Percentiles rank a stretch among this genome's conserved stretches.
These are phyloP conservation scores for Phytophthora boehmeriae DNA, from an alignment of 352 stramenopile genomes.

Conservation along the genomic window DNA sequence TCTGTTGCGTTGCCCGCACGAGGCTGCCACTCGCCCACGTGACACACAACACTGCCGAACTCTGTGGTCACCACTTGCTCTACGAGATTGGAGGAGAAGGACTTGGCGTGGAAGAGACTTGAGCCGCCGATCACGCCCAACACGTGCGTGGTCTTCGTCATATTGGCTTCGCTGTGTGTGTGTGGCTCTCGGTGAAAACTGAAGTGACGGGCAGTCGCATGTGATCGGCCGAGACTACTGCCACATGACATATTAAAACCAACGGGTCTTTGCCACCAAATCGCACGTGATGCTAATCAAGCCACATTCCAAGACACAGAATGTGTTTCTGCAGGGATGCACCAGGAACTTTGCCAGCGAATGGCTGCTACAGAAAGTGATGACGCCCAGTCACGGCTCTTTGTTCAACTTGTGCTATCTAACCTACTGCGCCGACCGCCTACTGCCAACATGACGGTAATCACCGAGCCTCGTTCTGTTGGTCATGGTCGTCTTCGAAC, in stretches of 20 bases:
- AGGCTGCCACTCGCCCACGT: conserved; percentile 61
- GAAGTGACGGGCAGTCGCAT: background rate
- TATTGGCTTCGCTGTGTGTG: background rate
- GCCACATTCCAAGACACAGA: background rate
- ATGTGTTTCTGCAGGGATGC: background rate
- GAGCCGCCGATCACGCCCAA: conserved; percentile 87
- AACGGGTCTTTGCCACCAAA: too few species aligned
- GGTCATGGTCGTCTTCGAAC: conserved; percentile 64
- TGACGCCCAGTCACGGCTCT: background rate
- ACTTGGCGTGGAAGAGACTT: conserved; percentile 84
- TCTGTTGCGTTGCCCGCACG: background rate
- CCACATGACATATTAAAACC: too few species aligned
- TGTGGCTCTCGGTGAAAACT: conserved; percentile 10
- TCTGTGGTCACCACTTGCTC: conserved; percentile 69
- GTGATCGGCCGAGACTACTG: too few species aligned
- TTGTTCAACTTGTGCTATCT: too few species aligned
- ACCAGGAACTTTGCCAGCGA: background rate
- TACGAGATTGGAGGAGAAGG: conserved; percentile 56
- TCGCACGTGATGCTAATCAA: background rate
- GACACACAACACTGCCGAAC: conserved; percentile 66
- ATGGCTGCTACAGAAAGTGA: background rate
- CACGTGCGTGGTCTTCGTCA: conserved; percentile 38
- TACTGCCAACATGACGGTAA: too few species aligned
- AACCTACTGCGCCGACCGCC: too few species aligned
- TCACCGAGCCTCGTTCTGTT: conserved; percentile 9